Evolutionary conservation across 371 early-diverging fungal genomes (phyloP), one percentile per base, ranked within the genome.

Genomic region (Mycotypha africana): DNA sequence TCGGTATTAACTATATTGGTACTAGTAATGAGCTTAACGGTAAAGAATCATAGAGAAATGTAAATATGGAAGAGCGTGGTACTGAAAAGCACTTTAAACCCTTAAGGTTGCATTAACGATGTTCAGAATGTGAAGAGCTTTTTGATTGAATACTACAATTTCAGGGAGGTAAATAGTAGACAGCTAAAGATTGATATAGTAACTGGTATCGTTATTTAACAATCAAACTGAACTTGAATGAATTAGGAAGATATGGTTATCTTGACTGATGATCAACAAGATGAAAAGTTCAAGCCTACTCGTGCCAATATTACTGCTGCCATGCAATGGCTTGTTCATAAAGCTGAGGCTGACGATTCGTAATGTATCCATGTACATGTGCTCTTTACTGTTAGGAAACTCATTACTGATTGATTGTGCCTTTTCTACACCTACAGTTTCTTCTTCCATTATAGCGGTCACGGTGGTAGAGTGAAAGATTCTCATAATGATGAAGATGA

Each of bases 1-100:
- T 96, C 44, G 97, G 97, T 32, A 93, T 95, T 63, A 96, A 96
- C 60, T 96, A 96, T 63, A 73, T 75, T 26, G 80, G 82, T 16
- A 80, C 91, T 15, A 53, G 59, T 20, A 69, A 67, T 42, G 78
- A 81, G 51, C 78, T 93, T 32, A 56, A 68, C 42, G 88, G 85
- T 71, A 62, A 47, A 53, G 42, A 35, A 28, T 28, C 28, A 8
- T 8, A 28, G 5, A 28, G 11, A 28, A 28, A 8, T 28, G 11
- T 28, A 28, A 28, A 28, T 5, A 11, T 8, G 28, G 28, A 11
- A 28, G 28, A 28, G 28, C 28, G 5, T 11, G 11, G n/a, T n/a
- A 32, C 35, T 9, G 25, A 28, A 16, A 35, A n/a, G n/a, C n/a
- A 22, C 15, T 20, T 4, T 46, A 10, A 10, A 16, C 8, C 3